Evolutionary conservation across 768 basidiomycete genomes (phyloP), one percentile per base, ranked within the genome.

Genomic region (Dacryopinax primogenitus): DNA sequence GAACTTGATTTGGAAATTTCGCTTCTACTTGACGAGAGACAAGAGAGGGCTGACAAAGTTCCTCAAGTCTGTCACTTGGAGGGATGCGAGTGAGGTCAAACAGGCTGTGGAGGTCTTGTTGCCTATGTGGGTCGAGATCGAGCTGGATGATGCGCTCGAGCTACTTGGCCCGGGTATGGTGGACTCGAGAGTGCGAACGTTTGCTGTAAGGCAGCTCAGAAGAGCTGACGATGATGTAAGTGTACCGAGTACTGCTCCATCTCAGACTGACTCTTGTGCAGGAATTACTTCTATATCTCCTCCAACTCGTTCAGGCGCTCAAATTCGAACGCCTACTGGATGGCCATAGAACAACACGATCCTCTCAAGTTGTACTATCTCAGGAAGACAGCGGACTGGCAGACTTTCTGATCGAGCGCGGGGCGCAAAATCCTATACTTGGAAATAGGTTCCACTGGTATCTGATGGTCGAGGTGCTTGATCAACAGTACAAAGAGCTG

Each of bases 381-480:
- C 88, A 94, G 66, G 90, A 92, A 51, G 93, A 96, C 67, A 92
- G 90, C 69, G 93, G 94, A 1, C 80, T 99, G 9, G 87, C 93
- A 0, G 92, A 95, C 69, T 97, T 98, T 73, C 79, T 99, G 62
- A 90, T 98, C 63, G 76, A 83, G 4, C 83, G 94, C 23, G 91
- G 90, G 18, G 90, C 92, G 13, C 78, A 82, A 68, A 95, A 95
- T 71, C 80, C 80, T 1, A 81, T 95, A 0, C 78, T 99, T 1
- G 96, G 94, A 0, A 97, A 97, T 70, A 81, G 90, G 28, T 79
- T 98, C 68, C 89, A 95, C 73, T 98, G 96, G 96, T 99, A 98
- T 71, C 84, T 98, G 64, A 92, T 93, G 84, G 94, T 98, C 2
- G 90, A 91, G 23, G 76, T 90, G 47, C 90, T 93, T 71, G 91